A percentile compares a stretch with the other conserved stretches of the same genome.
Evolutionary conservation across 495 filamentous ascomycete genomes (phyloP).

Genomic region (Neurospora sp.): DNA sequence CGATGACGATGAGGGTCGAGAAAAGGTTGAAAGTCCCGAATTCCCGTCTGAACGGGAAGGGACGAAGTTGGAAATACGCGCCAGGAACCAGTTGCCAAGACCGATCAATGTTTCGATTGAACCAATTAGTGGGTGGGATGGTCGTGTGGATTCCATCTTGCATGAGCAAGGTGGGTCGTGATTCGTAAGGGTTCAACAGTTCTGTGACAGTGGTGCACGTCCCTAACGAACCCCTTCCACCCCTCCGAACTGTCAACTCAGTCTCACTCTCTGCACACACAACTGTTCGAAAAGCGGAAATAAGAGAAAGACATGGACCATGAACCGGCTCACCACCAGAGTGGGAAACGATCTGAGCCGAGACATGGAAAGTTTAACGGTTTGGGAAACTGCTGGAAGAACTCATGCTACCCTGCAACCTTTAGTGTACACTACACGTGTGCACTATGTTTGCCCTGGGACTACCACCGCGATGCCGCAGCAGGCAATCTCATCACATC

Average conservation of each 20-base stretch:
- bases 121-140: conserved; percentile 28
- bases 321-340: background rate
- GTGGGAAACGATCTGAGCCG: background rate
- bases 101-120: conserved; percentile 13
- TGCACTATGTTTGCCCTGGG: background rate
- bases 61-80: conserved; percentile 27
- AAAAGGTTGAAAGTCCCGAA: background rate
- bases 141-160: conserved; percentile 32
- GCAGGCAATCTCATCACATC: background rate
- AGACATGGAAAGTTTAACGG: background rate
- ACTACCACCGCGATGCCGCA: background rate
- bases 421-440: background rate
- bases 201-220: conserved; percentile 19
- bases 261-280: conserved; percentile 15
- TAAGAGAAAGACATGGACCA: background rate
- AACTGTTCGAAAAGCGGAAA: conserved; percentile 1
- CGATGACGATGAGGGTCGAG: background rate
- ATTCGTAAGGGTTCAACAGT: conserved; percentile 26
- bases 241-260: background rate
- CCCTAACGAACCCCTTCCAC: conserved; percentile 1
- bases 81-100: conserved; percentile 32
- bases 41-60: background rate
- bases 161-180: conserved; percentile 28
- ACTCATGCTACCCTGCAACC: background rate
- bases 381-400: background rate